Evolutionary conservation across 2,329 filamentous ascomycete genomes (phyloP).

Genomic region (Rutstroemia sp.): DNA sequence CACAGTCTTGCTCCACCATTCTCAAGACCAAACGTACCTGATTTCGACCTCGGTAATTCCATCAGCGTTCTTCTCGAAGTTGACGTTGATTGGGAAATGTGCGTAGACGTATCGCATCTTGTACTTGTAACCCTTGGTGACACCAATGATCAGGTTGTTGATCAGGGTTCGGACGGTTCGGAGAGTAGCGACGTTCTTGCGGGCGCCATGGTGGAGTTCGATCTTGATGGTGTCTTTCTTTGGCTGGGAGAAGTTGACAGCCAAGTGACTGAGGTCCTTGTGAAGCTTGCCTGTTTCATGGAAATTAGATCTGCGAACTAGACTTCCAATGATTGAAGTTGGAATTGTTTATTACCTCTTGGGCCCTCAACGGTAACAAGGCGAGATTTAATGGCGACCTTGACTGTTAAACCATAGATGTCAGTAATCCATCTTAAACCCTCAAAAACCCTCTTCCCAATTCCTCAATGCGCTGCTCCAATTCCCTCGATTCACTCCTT

Average conservation of each 20-base stretch:
- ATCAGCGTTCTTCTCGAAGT: slow-evolving; percentile 93
- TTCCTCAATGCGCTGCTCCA: background rate
- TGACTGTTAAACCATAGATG: slow-evolving; percentile 58
- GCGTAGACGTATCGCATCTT: slow-evolving; percentile 99
- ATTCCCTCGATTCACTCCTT: slow-evolving; percentile 8
- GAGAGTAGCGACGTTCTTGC: slow-evolving; percentile 97
- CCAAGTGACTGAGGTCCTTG: slow-evolving; percentile 94
- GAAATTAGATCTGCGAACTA: slow-evolving; percentile 27
- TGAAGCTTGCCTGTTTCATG: slow-evolving; percentile 69
- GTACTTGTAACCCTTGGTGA: slow-evolving; percentile 99
- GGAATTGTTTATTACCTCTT: slow-evolving; percentile 55
- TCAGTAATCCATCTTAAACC: slow-evolving; percentile 30
- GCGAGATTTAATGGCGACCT: slow-evolving; percentile 94
- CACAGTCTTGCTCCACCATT: background rate
- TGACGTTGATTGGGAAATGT: slow-evolving; percentile 99
- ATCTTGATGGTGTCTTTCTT: slow-evolving; percentile 86
- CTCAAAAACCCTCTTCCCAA: background rate
- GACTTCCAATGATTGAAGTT: slow-evolving; percentile 9
- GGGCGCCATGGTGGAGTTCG: slow-evolving; percentile 95
- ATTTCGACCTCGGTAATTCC: slow-evolving; percentile 91
- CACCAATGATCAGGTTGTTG: slow-evolving; percentile 97
- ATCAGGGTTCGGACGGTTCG: slow-evolving; percentile 97
- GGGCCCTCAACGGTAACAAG: slow-evolving; percentile 95
- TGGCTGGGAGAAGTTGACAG: slow-evolving; percentile 89
- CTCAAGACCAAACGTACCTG: slow-evolving; percentile 55